A percentile compares a stretch with the other conserved stretches of the same genome.
Evolutionary conservation across 345 rosid species (phyloP).

Genomic region (Acer yangbiense): DNA sequence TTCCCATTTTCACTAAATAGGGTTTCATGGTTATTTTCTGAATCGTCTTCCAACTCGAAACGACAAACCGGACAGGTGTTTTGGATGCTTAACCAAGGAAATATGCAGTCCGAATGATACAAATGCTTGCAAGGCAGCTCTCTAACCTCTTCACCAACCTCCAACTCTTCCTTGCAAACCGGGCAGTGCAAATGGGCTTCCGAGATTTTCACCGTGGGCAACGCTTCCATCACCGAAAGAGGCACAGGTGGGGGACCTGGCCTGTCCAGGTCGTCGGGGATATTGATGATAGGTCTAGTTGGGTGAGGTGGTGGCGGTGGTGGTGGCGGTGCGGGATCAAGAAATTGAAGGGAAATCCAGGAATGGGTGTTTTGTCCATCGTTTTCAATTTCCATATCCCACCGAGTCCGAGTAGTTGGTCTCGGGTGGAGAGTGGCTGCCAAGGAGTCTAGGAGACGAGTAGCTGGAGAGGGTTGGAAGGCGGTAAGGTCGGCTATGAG

Average conservation of each 20-base stretch:
- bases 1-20: constrained; percentile 8
- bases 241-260: constrained; percentile 52
- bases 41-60: constrained; percentile 25
- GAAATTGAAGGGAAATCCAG: constrained; percentile 64
- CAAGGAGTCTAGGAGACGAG: constrained; percentile 27
- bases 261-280: constrained; percentile 9
- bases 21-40: not conserved
- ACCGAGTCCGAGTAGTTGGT: not conserved
- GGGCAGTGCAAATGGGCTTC: constrained; percentile 56
- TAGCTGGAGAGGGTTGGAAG: constrained; percentile 15
- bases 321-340: constrained; percentile 9
- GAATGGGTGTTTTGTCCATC: constrained; percentile 19
- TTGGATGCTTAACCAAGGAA: constrained; percentile 71
- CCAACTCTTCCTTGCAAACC: constrained; percentile 75
- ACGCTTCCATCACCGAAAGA: constrained; percentile 48
- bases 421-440: constrained; percentile 15
- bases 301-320: constrained; percentile 10
- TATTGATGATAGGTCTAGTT: not conserved
- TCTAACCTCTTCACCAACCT: constrained; percentile 48
- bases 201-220: constrained; percentile 40
- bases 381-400: constrained; percentile 44
- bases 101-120: constrained; percentile 68
- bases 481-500: constrained; percentile 16
- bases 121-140: constrained; percentile 72
- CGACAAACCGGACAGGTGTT: constrained; percentile 85